A percentile compares a stretch with the other conserved stretches of the same genome.
Evolutionary conservation across 139 green algal species (phyloP).

Genomic region (Astrephomene gubernaculifera): DNA sequence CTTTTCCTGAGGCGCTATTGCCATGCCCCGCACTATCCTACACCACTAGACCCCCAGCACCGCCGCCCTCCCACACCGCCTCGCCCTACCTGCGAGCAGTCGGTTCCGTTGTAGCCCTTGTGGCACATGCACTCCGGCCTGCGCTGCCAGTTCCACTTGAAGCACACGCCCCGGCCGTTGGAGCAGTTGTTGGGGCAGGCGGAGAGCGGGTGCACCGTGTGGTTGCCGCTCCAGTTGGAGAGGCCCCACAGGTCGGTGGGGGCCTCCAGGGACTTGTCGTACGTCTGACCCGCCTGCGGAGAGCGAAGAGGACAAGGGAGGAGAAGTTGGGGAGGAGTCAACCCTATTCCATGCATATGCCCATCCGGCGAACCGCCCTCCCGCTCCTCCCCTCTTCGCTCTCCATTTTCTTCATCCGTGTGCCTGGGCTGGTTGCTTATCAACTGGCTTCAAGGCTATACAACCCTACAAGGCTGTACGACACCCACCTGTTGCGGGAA

Average conservation of each 20-base stretch:
- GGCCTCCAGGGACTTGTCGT: not conserved
- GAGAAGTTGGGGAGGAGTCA: not conserved
- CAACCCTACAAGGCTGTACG: no score
- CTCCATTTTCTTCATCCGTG: no score
- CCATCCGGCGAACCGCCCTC: no score
- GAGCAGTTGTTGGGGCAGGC: constrained; percentile 3
- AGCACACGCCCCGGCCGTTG: constrained; percentile 35
- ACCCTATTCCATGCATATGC: no score
- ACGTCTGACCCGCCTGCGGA: not conserved
- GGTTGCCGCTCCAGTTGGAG: not conserved
- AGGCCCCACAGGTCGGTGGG: not conserved
- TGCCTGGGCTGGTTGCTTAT: no score
- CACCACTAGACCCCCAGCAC: not conserved
- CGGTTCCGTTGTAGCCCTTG: constrained; percentile 26
- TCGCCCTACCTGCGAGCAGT: not conserved
- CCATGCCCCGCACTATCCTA: not conserved
- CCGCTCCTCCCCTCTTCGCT: no score
- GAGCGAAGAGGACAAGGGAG: not conserved
- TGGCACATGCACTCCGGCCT: constrained; percentile 9
- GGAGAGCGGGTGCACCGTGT: constrained; percentile 2
- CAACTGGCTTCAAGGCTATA: no score
- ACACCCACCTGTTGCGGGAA: no score
- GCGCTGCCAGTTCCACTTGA: not conserved
- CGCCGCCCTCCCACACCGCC: not conserved
- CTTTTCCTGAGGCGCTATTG: no score